Percentiles rank a stretch among this genome's conserved stretches.
Evolutionary conservation across 306 rosid species (phyloP).

Genomic region (Vigna mungo): DNA sequence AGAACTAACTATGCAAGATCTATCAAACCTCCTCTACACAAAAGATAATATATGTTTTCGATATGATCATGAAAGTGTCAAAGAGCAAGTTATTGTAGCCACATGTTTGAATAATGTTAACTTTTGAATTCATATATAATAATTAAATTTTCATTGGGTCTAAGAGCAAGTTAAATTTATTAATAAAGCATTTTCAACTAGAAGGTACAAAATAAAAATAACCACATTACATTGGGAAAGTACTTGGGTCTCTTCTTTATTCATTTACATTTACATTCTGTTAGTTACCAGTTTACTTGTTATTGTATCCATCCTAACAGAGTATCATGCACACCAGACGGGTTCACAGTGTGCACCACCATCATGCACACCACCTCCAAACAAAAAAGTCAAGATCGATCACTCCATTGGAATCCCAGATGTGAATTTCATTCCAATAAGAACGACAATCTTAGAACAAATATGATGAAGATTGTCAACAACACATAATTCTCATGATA

Average conservation of each 20-base stretch:
- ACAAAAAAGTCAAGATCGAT: constrained; percentile 25
- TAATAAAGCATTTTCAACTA: not conserved
- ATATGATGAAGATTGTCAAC: constrained; percentile 7
- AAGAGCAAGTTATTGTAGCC: too few relatives aligned
- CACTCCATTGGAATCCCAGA: constrained; percentile 18
- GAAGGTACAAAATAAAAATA: constrained; percentile 14
- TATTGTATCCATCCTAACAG: not conserved
- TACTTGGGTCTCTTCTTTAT: constrained; percentile 20
- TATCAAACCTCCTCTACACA: constrained; percentile 2
- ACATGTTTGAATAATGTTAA: not conserved
- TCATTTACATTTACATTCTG: not conserved
- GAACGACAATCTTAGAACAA: constrained; percentile 23
- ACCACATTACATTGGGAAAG: not conserved
- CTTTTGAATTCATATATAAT: constrained; percentile 12
- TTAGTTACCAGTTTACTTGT: not conserved
- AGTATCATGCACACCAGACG: not conserved
- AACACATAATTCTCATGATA: not conserved
- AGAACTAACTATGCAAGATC: not conserved
- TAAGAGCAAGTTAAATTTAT: constrained; percentile 4
- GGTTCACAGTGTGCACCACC: constrained; percentile 1
- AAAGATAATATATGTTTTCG: not conserved
- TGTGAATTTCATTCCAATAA: constrained; percentile 17
- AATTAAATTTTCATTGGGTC: not conserved
- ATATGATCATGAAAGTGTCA: too few relatives aligned
- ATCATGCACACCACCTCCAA: not conserved